phyloP scores from a whole-genome alignment of 23 red algal genomes.

The Gracilaria vermiculophylla region DNA sequence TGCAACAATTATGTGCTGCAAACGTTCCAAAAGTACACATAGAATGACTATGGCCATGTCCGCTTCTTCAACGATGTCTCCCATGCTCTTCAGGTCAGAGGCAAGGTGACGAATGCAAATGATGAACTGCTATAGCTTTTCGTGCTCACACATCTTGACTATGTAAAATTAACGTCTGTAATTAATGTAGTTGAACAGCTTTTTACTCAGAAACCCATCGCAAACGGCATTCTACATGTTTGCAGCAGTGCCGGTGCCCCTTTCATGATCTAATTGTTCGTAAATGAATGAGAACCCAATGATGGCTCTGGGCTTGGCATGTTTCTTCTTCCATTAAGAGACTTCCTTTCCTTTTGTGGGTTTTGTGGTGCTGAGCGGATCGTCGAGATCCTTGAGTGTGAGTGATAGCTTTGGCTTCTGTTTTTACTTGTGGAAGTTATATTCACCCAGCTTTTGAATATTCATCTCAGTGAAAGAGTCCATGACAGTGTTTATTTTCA shows the following conservation, averaged over 20 bases:
- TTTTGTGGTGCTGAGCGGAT: not conserved
- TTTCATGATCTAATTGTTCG: constrained; percentile 27
- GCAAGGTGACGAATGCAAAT: not conserved
- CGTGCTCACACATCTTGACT: constrained; percentile 12
- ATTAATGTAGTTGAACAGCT: not conserved
- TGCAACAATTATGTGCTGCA: constrained; percentile 15
- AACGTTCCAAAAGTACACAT: not conserved
- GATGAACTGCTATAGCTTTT: constrained; percentile 19
- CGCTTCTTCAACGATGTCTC: constrained; percentile 3
- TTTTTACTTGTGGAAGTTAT: constrained; percentile 18
- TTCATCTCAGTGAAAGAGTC: not conserved
- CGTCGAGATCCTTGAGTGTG: constrained; percentile 25
- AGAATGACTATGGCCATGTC: constrained; percentile 29
- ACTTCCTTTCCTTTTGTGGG: not conserved
- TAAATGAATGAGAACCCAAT: constrained; percentile 20
- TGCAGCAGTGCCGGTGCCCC: not conserved
- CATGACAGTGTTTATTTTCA: not conserved
- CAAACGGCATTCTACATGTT: too few species aligned
- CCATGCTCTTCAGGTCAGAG: not conserved
- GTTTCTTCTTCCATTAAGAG: constrained; percentile 4
- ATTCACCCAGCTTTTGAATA: constrained; percentile 3
- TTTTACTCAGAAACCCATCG: too few species aligned
- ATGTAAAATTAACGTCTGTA: constrained; percentile 29
- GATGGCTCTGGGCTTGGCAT: constrained; percentile 33
- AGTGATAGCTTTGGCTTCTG: constrained; percentile 24